Conservation (phyloP, 176 grass and related monocot genomes). For the Zizania latifolia region DNA sequence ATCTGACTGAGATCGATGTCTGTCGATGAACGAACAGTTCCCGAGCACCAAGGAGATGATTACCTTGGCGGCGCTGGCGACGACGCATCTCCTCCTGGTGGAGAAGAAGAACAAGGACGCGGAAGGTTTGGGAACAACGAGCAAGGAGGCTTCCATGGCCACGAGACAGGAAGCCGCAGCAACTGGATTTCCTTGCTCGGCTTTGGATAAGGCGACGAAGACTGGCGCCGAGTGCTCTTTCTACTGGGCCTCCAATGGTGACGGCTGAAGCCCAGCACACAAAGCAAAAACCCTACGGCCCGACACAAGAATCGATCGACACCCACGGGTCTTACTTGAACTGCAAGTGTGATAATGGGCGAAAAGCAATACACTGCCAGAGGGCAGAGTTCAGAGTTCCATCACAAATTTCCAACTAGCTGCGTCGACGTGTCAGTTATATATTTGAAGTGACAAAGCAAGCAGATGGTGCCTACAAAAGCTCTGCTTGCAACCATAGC, state of each 20-base stretch:
- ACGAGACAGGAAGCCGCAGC: too few species aligned
- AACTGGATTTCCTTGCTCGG: too few species aligned
- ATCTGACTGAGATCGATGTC: too few species aligned
- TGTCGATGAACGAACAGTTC: neutral
- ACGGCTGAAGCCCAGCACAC: neutral
- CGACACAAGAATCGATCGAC: too few species aligned
- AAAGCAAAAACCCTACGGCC: conserved; percentile 30
- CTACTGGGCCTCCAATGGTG: neutral
- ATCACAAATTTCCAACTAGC: neutral
- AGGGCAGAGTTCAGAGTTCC: too few species aligned
- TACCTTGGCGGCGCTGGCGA: too few species aligned
- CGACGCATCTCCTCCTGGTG: too few species aligned
- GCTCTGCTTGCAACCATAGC: neutral
- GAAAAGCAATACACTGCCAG: neutral
- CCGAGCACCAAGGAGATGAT: neutral
- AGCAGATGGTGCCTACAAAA: neutral
- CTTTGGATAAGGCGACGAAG: too few species aligned
- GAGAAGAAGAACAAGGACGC: neutral
- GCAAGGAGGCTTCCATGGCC: conserved; percentile 37
- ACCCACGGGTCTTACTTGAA: neutral
- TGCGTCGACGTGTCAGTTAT: neutral
- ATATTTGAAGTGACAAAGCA: neutral
- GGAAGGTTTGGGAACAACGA: conserved; percentile 3
- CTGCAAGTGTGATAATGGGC: neutral
- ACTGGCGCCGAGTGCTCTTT: neutral